These are phyloP conservation scores for Tetrapisispora fleetii DNA, from an alignment of 805 yeast species.

Conservation along the genomic window DNA sequence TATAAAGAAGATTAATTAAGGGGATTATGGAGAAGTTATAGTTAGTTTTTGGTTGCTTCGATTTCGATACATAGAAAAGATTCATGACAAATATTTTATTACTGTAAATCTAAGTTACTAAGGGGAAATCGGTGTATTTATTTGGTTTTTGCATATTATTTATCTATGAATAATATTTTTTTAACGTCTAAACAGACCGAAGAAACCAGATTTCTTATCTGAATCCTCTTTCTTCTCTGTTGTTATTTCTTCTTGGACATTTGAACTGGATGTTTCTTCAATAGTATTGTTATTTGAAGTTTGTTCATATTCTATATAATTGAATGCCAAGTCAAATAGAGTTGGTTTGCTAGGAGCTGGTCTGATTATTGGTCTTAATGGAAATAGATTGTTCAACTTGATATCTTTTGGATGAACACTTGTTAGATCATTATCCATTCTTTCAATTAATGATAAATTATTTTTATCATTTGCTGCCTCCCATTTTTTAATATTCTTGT, in stretches of 20 bases:
- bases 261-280: constrained; percentile 3
- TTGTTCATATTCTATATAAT: constrained; percentile 51
- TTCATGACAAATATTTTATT: too few species aligned
- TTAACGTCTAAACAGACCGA: constrained; percentile 60
- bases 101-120: too few species aligned
- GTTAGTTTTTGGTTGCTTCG: too few species aligned
- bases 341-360: constrained; percentile 81
- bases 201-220: constrained; percentile 53
- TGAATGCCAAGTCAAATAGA: constrained; percentile 81
- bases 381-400: constrained; percentile 20
- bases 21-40: too few species aligned
- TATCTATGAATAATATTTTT: too few species aligned
- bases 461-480: constrained; percentile 3
- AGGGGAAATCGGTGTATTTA: too few species aligned
- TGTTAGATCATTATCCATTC: constrained; percentile 8
- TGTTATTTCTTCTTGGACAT: constrained; percentile 6
- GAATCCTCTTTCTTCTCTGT: constrained; percentile 19
- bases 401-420: constrained; percentile 15
- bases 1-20: too few species aligned
- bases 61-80: too few species aligned
- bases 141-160: neutral
- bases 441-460: constrained; percentile 34
- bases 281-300: constrained; percentile 7
- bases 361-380: constrained; percentile 33
- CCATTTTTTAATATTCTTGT: constrained; percentile 3